phyloP scores from a whole-genome alignment of 2,329 filamentous ascomycete species.

The Colletotrichum abscissum region DNA sequence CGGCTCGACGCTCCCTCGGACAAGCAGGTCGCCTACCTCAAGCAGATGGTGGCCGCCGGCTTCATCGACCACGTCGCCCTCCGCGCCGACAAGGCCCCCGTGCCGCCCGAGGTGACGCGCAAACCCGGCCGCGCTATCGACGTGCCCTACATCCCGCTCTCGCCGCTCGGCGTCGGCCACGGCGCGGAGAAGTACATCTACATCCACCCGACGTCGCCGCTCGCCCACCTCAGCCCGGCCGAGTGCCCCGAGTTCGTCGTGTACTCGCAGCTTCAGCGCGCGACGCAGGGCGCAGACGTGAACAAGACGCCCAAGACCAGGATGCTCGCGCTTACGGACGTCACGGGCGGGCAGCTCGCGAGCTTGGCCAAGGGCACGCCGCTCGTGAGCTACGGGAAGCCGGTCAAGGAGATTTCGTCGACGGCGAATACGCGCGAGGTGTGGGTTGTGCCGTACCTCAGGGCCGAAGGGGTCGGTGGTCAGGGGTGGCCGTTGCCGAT shows the following conservation, averaged over 20 bases:
- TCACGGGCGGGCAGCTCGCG: constrained; percentile 80
- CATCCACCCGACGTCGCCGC: constrained; percentile 85
- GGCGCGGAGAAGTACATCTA: constrained; percentile 78
- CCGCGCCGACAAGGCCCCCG: constrained; percentile 85
- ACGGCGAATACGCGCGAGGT: constrained; percentile 71
- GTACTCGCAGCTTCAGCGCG: constrained; percentile 86
- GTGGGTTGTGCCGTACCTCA: constrained; percentile 83
- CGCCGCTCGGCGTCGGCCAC: constrained; percentile 67
- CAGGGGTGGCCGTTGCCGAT: constrained; percentile 87
- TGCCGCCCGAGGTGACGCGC: constrained; percentile 72
- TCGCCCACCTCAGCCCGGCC: constrained; percentile 75
- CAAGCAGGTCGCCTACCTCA: constrained; percentile 81
- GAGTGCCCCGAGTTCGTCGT: constrained; percentile 90
- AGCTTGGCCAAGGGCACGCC: constrained; percentile 87
- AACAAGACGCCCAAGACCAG: constrained; percentile 77
- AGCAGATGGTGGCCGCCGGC: constrained; percentile 90
- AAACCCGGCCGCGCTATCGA: constrained; percentile 90
- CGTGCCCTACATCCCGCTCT: constrained; percentile 89
- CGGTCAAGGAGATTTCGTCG: constrained; percentile 80
- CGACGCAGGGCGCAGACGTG: constrained; percentile 61
- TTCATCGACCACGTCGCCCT: constrained; percentile 97
- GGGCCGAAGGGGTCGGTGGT: constrained; percentile 73
- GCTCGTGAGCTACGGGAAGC: constrained; percentile 86
- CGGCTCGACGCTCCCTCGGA: constrained; percentile 69
- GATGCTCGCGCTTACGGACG: constrained; percentile 88